Base-by-base conservation (phyloP, 371 early-diverging fungal genomes). In the Amoeboaphelidium protococcarum region DNA sequence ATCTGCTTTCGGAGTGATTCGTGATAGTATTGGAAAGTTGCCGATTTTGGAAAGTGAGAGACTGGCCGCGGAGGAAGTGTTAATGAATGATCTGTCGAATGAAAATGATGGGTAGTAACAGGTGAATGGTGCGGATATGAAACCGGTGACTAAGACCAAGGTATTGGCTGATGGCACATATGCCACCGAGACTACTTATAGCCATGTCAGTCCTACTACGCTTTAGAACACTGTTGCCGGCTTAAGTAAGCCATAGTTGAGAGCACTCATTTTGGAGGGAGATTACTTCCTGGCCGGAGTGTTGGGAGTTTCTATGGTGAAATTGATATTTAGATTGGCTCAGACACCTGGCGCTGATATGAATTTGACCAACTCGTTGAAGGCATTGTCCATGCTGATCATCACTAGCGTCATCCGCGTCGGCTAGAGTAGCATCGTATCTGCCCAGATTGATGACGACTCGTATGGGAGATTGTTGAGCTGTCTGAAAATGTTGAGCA, bases 81-180 rank as follows among this genome's bases (percentile, higher is more conserved):
- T 21, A 12, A 21, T 42, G 19, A 42, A 4, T 19, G 22, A n/a
- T n/a, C n/a, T n/a, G n/a, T n/a, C n/a, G n/a, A n/a, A n/a, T 48
- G 66, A 58, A 42, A 68, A 68, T 21, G 56, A 65, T 46, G 56
- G 58, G 48, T 53, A 54, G 26, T 54, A 67, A 13, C 62, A 63
- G 13, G 53, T 53, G 16, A 47, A 52, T n/a, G 51, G 45, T 1
- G 63, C 66, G 26, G 55, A 57, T 1, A 61, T 65, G 42, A 47
- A 54, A 24, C 42, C 21, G 23, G 55, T 72, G 24, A 67, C 76
- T 6, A 61, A 73, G 31, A 72, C 80, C 19, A 74, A 87, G 43
- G 70, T 94, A 19, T 68, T 90, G 44, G 79, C 92, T 2, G 95
- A 94, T 63, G 95, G 95, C 31, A 90, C 92, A 2, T 94, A 94